Base-by-base conservation (phyloP, 345 rosid species). In the Bruguiera gymnorhiza region DNA sequence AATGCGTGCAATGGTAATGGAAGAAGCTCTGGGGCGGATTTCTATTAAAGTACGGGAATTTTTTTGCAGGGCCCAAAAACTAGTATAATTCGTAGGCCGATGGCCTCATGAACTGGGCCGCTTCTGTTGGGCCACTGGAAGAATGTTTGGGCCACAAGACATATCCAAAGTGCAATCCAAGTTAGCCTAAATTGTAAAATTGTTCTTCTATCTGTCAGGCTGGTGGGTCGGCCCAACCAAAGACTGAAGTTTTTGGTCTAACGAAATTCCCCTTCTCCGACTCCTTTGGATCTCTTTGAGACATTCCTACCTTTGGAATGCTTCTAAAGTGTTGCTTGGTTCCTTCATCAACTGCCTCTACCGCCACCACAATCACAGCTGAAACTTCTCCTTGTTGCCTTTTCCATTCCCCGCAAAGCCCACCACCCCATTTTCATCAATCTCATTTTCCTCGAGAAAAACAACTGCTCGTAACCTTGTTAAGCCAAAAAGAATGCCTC, bases 261-360 rank as follows among this genome's bases (percentile, higher is more conserved):
- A 72, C 69, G 20, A 63, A 76, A 56, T 56, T 65, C 71, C 72
- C 81, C 79, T 71, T 46, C 70, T 67, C 90, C 94, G 66, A 78
- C 79, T 79, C 74, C 30, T 34, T 62, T 62, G 97, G 92, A 90
- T 88, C 94, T 73, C 29, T 27, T 53, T 70, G 82, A 79, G 70
- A 61, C 71, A 77, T 82, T 82, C 83, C 65, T 8, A 81, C 55
- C 73, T 63, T 53, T 80, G 69, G 77, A 84, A 81, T 69, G 72
- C 75, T 82, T 85, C 87, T 70, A 23, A 43, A 43, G 7, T 32
- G 7, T 18, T 30, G 52, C 6, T 67, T 4, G 18, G 27, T 36
- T 11, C 9, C 3, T 57, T 62, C 26, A 59, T 52, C 65, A 73
- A 73, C 71, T 55, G 66, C 64, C 74, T 85, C 81, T 88, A 77